Conservation (phyloP, 2,329 filamentous ascomycete genomes). For the Pseudogymnoascus destructans region DNA sequence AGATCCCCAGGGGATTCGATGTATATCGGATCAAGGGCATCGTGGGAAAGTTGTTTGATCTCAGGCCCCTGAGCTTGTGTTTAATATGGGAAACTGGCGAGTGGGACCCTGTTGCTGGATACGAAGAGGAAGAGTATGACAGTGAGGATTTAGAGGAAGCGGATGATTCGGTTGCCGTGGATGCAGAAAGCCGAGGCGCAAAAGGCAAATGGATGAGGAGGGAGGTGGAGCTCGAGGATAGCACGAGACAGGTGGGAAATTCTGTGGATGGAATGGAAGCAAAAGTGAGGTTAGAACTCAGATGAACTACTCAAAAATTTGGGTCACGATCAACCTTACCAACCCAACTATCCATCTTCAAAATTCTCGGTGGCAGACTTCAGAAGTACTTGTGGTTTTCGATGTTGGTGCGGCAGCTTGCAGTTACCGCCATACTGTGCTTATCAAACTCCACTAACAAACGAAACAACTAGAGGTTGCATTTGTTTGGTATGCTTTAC, state of each 20-base stretch:
- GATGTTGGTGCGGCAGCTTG: background rate
- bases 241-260: slow-evolving; percentile 70
- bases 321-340: slow-evolving; percentile 14
- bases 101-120: slow-evolving; percentile 63
- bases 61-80: slow-evolving; percentile 49
- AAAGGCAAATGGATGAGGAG: slow-evolving; percentile 57
- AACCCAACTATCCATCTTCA: background rate
- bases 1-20: slow-evolving; percentile 64
- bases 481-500: background rate
- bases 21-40: slow-evolving; percentile 73
- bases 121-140: slow-evolving; percentile 43
- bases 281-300: slow-evolving; percentile 52
- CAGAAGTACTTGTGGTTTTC: background rate
- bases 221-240: slow-evolving; percentile 67
- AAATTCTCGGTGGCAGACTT: background rate
- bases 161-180: slow-evolving; percentile 19
- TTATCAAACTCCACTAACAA: background rate
- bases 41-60: slow-evolving; percentile 54
- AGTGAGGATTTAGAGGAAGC: slow-evolving; percentile 40
- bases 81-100: slow-evolving; percentile 85
- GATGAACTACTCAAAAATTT: slow-evolving; percentile 11
- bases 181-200: slow-evolving; percentile 13
- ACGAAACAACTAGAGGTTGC: background rate
- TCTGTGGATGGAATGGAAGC: slow-evolving; percentile 65
- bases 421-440: background rate